phyloP scores from a whole-genome alignment of 1,139 yeast species.

The Kurtzmaniella quercitrusa region DNA sequence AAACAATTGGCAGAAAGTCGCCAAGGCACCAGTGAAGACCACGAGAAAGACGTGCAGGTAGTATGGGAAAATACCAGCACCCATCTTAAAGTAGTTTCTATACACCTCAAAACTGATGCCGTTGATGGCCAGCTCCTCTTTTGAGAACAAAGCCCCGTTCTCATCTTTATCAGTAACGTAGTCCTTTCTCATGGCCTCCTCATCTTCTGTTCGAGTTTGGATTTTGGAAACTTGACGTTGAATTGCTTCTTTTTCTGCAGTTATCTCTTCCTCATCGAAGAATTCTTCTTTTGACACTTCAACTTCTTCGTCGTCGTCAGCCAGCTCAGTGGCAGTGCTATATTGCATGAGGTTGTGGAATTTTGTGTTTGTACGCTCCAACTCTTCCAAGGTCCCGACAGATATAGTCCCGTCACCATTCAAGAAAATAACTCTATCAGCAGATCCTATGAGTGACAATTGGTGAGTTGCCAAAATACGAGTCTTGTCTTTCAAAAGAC shows the following conservation, averaged over 20 bases:
- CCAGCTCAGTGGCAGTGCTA: slow-evolving; percentile 21
- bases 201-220: slow-evolving; percentile 13
- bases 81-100: slow-evolving; percentile 46
- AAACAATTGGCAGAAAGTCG: slow-evolving; percentile 60
- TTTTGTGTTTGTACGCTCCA: slow-evolving; percentile 20
- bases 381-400: slow-evolving; percentile 35
- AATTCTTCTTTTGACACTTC: slow-evolving; percentile 11
- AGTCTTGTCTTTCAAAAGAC: slow-evolving; percentile 31
- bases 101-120: slow-evolving; percentile 21
- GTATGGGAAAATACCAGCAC: slow-evolving; percentile 45
- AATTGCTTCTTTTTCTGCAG: slow-evolving; percentile 15
- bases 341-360: slow-evolving; percentile 30
- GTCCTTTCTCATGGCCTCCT: slow-evolving; percentile 14
- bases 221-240: slow-evolving; percentile 13
- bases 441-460: slow-evolving; percentile 37
- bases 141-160: slow-evolving; percentile 20
- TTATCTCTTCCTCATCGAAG: slow-evolving; percentile 10
- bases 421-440: slow-evolving; percentile 36
- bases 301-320: slow-evolving; percentile 15
- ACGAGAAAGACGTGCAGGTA: slow-evolving; percentile 17
- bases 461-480: slow-evolving; percentile 48
- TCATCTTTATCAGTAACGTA: slow-evolving; percentile 10
- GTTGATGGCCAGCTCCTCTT: slow-evolving; percentile 40
- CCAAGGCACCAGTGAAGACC: slow-evolving; percentile 39
- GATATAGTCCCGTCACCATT: slow-evolving; percentile 38